Base-by-base conservation (phyloP, 1,284 basidiomycete genomes). In the Tilletia caries region DNA sequence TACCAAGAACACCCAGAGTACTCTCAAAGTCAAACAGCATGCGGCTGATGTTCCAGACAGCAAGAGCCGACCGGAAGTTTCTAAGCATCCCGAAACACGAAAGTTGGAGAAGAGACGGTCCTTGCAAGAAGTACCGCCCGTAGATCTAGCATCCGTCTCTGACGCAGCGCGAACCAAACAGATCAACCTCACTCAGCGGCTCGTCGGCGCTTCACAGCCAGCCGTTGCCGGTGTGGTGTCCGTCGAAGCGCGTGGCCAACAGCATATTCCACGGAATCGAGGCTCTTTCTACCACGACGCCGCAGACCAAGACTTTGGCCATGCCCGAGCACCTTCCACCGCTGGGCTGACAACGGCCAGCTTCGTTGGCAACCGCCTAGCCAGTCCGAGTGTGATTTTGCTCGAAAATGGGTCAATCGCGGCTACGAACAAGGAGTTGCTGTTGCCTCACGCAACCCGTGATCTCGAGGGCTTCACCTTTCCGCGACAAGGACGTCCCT, bases 401-500 rank as follows among this genome's bases (percentile, higher is more conserved):
- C 66, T 65, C 8, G 46, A 44, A 46, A 67, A 60, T 37, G 29
- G 64, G 25, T 48, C 65, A 20, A 50, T 65, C 3, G n/a, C 29
- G 8, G n/a, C 65, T 8, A 25, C 29, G 32, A 25, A 67, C 20
- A 18, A 25, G 33, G 5, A 60, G 43, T 23, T n/a, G 8, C 32
- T 33, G 2, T 27, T 50, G 44, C n/a, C 66, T 27, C 25, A n/a
- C n/a, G n/a, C 65, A 6, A 27, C 5, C 29, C 64, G 43, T 13
- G 67, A 60, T 8, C 68, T 58, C 64, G 65, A 66, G 15, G 37
- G 37, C n/a, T 67, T 71, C 23, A 41, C 65, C 8, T 60, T 66
- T 2, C 66, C 54, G 2, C 58, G 68, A n/a, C 72, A 70, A 2
- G 44, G 70, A 29, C 65, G 72, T 23, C 72, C 72, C 1, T 73